Evolutionary conservation across 306 rosid genomes (phyloP).

Genomic region (Corylus americana): DNA sequence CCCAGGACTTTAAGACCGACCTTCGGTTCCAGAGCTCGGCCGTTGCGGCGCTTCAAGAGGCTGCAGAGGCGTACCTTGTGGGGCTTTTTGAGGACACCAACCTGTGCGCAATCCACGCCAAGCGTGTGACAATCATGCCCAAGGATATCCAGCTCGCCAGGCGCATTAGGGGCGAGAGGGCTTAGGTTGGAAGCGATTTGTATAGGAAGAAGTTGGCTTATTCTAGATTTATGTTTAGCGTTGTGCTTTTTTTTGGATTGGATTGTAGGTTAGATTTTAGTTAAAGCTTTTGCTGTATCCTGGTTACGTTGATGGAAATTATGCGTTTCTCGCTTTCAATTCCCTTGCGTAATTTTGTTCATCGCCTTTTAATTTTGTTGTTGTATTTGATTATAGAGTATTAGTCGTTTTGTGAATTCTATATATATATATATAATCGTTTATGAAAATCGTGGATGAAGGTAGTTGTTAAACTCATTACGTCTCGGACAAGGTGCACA

Average conservation of each 20-base stretch:
- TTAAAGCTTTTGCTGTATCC: background rate
- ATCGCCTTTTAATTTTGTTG: too few species aligned
- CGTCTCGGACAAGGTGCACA: too few species aligned
- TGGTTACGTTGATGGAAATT: background rate
- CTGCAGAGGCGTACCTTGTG: constrained; percentile 32
- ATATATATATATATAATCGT: too few species aligned
- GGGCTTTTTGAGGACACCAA: constrained; percentile 36
- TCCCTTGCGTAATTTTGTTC: too few species aligned
- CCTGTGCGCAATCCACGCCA: constrained; percentile 34
- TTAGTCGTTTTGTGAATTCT: too few species aligned
- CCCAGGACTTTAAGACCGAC: constrained; percentile 40
- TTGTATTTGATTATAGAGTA: too few species aligned
- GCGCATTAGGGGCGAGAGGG: constrained; percentile 37
- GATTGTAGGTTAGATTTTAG: background rate
- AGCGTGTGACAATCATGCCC: constrained; percentile 33
- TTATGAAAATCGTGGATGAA: too few species aligned
- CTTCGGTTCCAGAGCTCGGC: constrained; percentile 40
- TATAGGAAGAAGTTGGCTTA: background rate
- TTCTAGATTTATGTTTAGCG: background rate
- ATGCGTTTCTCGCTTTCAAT: background rate
- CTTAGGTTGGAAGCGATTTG: constrained; percentile 5
- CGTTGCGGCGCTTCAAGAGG: constrained; percentile 35
- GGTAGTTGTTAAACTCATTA: too few species aligned
- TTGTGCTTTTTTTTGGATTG: background rate
- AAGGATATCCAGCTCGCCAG: constrained; percentile 37